Base-by-base conservation (phyloP, 1,139 yeast genomes). In the Magnusiomyces sp. region DNA sequence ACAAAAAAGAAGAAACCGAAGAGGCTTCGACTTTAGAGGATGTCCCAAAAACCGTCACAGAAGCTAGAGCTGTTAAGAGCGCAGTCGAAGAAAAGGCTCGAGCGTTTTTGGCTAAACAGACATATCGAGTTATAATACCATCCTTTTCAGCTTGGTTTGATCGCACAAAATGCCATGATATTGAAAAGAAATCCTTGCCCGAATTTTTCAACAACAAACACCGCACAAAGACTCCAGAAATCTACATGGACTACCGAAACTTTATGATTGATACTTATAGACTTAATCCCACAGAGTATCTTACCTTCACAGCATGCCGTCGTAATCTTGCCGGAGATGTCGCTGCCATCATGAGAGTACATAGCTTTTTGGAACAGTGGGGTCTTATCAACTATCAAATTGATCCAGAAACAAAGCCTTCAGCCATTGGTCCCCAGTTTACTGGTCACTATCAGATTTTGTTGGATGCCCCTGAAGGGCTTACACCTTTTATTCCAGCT, bases 261-360 rank as follows among this genome's bases (percentile, higher is more conserved):
- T 92, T 92, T 66, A 88, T 92, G 95, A 75, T 92, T 46, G 89
- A 92, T 66, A 79, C 96, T 5, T 94, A 92, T 66, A 75, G 98
- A 58, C 71, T 92, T 53, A 90, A 92, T 64, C 98, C 98, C 13
- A 82, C 83, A 60, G 98, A 92, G 66, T 90, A 87, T 62, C 74
- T 92, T 48, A 88, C 97, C 0, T 84, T 89, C 50, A 92, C 98
- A 0, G 94, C 97, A 0, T 87, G 95, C 53, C 82, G 98, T 61
- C 81, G 99, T 62, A 92, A 90, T 62, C 75, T 94, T 55, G 94
- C 89, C 20, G 98, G 98, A 40, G 98, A 94, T 71, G 97, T 90
- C 10, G 95, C 97, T 17, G 83, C 96, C 1, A 76, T 94, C 54
- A 80, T 92, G 78, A 77, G 99, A 56, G 80, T 92, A 10, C 97